These are phyloP conservation scores for Mycena alexandri DNA, from an alignment of 768 basidiomycete genomes.

Conservation along the genomic window DNA sequence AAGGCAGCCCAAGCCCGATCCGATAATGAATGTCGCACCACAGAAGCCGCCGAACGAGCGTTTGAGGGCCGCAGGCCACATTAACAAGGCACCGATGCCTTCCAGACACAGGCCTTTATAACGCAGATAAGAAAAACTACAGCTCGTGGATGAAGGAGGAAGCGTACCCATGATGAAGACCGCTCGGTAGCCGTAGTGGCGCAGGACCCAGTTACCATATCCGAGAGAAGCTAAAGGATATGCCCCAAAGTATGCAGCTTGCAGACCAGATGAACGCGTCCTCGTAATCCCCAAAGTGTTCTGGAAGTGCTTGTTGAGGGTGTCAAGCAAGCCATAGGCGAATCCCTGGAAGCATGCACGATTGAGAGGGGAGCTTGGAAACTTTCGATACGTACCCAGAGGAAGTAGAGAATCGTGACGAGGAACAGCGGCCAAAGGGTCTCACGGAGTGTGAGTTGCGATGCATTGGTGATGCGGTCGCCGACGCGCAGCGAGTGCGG, in stretches of 20 bases:
- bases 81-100: conserved; percentile 50
- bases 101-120: conserved; percentile 42
- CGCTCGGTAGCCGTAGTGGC: conserved; percentile 49
- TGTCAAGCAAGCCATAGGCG: conserved; percentile 51
- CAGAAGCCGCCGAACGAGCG: conserved; percentile 52
- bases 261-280: conserved; percentile 50
- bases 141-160: too few species aligned
- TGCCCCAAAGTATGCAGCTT: conserved; percentile 52
- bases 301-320: conserved; percentile 53
- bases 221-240: conserved; percentile 51
- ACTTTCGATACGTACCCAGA: conserved; percentile 46
- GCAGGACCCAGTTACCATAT: conserved; percentile 51
- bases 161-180: conserved; percentile 47
- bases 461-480: conserved; percentile 48
- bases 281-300: conserved; percentile 48
- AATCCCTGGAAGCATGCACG: conserved; percentile 44
- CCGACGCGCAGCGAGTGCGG: conserved; percentile 50
- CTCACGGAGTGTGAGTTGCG: conserved; percentile 47
- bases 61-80: conserved; percentile 52
- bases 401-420: conserved; percentile 52
- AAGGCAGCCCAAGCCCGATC: conserved; percentile 49
- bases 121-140: background rate
- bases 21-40: conserved; percentile 52
- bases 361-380: background rate
- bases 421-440: conserved; percentile 50